Conservation (phyloP, 83 land plant genomes). For the Thuja plicata region DNA sequence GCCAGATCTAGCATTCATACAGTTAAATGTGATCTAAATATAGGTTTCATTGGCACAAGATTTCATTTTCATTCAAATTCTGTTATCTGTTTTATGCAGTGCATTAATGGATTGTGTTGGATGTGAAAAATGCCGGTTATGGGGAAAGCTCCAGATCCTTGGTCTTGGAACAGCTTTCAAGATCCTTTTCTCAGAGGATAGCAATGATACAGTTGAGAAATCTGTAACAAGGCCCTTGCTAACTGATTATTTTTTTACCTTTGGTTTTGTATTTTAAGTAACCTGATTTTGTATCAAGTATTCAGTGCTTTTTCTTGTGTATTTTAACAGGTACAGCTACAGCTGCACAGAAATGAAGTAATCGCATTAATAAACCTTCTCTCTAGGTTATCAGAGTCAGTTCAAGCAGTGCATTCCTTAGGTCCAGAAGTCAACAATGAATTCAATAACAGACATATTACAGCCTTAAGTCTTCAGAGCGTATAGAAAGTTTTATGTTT, state of each 20-base stretch:
- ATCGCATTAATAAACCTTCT: conserved; percentile 88
- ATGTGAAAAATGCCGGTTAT: conserved; percentile 96
- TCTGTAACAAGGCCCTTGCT: conserved; percentile 34
- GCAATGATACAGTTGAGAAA: conserved; percentile 27
- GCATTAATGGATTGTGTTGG: conserved; percentile 99
- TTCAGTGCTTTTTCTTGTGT: not conserved
- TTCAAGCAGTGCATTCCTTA: conserved; percentile 67
- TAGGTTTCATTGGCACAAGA: not conserved
- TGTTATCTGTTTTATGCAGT: conserved; percentile 31
- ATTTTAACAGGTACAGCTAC: conserved; percentile 43
- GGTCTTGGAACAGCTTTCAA: conserved; percentile 97
- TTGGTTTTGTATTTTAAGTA: not conserved
- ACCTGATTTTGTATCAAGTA: not conserved
- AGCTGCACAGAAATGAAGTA: conserved; percentile 92
- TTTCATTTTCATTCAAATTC: not conserved
- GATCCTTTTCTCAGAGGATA: conserved; percentile 80
- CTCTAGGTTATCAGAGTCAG: conserved; percentile 81
- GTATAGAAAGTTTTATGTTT: not conserved
- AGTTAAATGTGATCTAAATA: not conserved
- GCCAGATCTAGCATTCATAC: too few species aligned
- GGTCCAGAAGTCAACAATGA: conserved; percentile 41
- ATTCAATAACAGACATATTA: conserved; percentile 7
- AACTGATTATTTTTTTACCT: not conserved
- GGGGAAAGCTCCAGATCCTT: conserved; percentile 98
- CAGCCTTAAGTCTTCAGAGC: not conserved